These are phyloP conservation scores for Eutrema salsugineum DNA, from an alignment of 441 rosid species.

Conservation along the genomic window DNA sequence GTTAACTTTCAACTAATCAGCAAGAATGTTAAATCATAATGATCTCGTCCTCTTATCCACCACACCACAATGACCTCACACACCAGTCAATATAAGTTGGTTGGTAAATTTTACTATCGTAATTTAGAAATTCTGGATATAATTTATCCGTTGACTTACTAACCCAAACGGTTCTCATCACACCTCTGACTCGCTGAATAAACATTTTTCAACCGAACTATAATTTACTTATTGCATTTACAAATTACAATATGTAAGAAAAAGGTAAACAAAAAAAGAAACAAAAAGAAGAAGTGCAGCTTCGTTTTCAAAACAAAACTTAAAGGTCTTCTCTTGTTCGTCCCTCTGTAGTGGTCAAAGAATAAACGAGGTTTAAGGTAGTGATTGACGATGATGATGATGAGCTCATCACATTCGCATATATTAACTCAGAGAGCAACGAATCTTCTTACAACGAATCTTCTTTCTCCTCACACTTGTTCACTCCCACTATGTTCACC, in stretches of 20 bases:
- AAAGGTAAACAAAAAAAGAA: background rate
- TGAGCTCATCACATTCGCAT: slow-evolving; percentile 1
- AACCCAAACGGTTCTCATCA: background rate
- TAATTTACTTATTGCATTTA: slow-evolving; percentile 15
- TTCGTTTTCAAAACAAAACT: background rate
- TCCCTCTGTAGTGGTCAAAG: slow-evolving; percentile 11
- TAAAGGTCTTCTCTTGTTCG: background rate
- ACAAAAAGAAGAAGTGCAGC: background rate
- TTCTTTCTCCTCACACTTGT: slow-evolving; percentile 30
- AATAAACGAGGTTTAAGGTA: background rate
- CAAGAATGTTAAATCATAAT: background rate
- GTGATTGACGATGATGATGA: background rate
- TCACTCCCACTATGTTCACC: slow-evolving; percentile 36
- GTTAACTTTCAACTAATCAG: background rate
- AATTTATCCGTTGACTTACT: background rate
- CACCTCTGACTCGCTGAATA: background rate
- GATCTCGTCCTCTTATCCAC: background rate
- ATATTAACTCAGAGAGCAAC: background rate
- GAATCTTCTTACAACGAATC: background rate
- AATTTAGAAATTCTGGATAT: background rate
- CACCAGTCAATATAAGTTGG: background rate
- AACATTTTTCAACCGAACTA: background rate
- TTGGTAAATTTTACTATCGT: background rate
- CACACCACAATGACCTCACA: background rate
- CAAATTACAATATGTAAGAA: no score